phyloP scores from a whole-genome alignment of 768 basidiomycete genomes.

The Pisolithus marmoratus region DNA sequence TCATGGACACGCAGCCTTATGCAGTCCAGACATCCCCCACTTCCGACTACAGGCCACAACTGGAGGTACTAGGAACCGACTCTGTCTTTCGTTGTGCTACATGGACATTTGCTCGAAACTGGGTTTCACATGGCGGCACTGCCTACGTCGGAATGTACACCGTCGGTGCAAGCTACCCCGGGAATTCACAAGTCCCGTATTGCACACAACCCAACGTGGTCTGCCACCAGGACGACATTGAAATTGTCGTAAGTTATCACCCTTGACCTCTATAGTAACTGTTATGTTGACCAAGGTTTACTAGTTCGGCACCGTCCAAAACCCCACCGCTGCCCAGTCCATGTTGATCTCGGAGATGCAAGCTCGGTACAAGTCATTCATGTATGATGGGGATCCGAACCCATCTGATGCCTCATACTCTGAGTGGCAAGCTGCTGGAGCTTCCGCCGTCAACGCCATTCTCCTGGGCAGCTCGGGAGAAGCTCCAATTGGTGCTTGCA shows the following conservation, averaged over 20 bases:
- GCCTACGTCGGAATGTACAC: slow-evolving; percentile 64
- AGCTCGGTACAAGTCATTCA: slow-evolving; percentile 61
- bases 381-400: slow-evolving; percentile 59
- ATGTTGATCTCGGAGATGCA: slow-evolving; percentile 63
- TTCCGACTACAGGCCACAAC: slow-evolving; percentile 39
- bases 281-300: slow-evolving; percentile 4
- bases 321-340: slow-evolving; percentile 50
- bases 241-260: slow-evolving; percentile 55
- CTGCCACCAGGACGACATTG: slow-evolving; percentile 81
- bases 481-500: slow-evolving; percentile 53
- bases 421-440: slow-evolving; percentile 50
- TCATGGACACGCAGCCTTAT: slow-evolving; percentile 48
- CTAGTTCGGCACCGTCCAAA: slow-evolving; percentile 50
- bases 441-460: slow-evolving; percentile 49
- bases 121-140: slow-evolving; percentile 56
- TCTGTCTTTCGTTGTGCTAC: slow-evolving; percentile 63
- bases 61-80: slow-evolving; percentile 61
- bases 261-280: background rate
- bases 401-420: slow-evolving; percentile 35
- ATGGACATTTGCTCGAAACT: slow-evolving; percentile 67
- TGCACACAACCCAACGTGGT: slow-evolving; percentile 54
- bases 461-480: slow-evolving; percentile 55
- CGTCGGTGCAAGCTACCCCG: slow-evolving; percentile 67
- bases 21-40: slow-evolving; percentile 21
- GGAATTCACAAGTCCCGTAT: slow-evolving; percentile 49